Conservation (phyloP, 2,329 filamentous ascomycete genomes). For the Exophiala spinifera region DNA sequence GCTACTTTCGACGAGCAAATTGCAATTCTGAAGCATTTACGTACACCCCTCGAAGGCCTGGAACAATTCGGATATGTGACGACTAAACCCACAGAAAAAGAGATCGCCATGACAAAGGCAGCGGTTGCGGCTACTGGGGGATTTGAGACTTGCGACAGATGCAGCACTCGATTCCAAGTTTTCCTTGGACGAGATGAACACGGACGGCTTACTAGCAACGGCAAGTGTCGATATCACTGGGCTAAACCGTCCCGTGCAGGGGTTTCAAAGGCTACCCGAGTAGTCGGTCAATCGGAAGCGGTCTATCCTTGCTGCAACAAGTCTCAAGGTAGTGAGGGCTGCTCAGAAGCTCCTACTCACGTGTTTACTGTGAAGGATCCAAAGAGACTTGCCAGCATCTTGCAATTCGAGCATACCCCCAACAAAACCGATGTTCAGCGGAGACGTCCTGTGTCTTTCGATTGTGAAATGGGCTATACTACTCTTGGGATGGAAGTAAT, state of each 20-base stretch:
- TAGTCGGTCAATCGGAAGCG: constrained; percentile 56
- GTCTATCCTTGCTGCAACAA: constrained; percentile 78
- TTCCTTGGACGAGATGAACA: constrained; percentile 78
- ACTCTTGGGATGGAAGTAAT: constrained; percentile 83
- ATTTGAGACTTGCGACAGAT: constrained; percentile 88
- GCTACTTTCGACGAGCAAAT: constrained; percentile 63
- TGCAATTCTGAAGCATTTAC: constrained; percentile 58
- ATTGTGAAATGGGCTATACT: constrained; percentile 98
- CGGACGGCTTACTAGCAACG: constrained; percentile 74
- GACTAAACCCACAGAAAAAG: constrained; percentile 60
- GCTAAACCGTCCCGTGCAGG: constrained; percentile 64
- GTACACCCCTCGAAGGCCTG: constrained; percentile 64
- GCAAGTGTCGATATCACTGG: constrained; percentile 76
- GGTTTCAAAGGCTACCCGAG: constrained; percentile 53
- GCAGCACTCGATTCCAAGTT: constrained; percentile 80
- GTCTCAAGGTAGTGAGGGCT: constrained; percentile 69
- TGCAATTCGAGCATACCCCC: constrained; percentile 80
- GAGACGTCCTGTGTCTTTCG: constrained; percentile 64
- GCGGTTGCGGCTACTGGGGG: constrained; percentile 66
- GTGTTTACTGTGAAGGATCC: constrained; percentile 81
- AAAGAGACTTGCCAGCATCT: constrained; percentile 70
- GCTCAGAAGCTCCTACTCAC: constrained; percentile 67
- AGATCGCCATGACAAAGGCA: constrained; percentile 63
- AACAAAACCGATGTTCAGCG: constrained; percentile 45
- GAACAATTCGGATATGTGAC: constrained; percentile 72